Conservation (phyloP, 1,284 basidiomycete species). For the Fomitopsis betulina region DNA sequence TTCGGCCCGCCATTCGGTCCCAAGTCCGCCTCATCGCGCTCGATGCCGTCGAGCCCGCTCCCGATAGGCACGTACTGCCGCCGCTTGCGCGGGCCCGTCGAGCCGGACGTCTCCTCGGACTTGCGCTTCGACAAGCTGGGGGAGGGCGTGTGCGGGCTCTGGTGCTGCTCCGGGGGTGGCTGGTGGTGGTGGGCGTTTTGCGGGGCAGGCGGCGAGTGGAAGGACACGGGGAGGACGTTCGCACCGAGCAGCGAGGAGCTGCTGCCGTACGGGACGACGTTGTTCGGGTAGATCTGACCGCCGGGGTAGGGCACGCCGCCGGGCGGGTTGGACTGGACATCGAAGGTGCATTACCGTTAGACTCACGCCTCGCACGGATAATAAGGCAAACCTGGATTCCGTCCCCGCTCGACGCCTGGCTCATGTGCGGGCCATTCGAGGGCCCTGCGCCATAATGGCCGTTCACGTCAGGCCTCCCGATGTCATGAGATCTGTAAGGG, state of each 20-base stretch:
- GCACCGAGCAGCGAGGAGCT: constrained; percentile 9
- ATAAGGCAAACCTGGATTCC: constrained; percentile 1
- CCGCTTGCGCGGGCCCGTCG: constrained; percentile 11
- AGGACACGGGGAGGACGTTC: constrained; percentile 6
- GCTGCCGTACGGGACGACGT: constrained; percentile 8
- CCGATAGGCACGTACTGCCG: constrained; percentile 10
- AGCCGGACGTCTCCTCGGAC: constrained; percentile 8
- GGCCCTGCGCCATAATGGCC: background rate
- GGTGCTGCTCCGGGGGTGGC: background rate
- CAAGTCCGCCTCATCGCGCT: constrained; percentile 19
- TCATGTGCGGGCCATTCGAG: background rate
- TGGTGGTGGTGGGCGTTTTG: background rate
- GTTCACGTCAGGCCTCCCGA: background rate
- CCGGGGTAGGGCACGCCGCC: background rate
- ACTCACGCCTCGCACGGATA: background rate
- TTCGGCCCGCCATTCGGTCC: constrained; percentile 49
- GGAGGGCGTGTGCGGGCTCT: background rate
- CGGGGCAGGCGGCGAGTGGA: constrained; percentile 4
- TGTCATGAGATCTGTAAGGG: background rate
- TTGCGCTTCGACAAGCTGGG: constrained; percentile 15
- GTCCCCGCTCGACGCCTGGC: constrained; percentile 1
- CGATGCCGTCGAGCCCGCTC: constrained; percentile 1
- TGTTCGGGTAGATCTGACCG: constrained; percentile 6
- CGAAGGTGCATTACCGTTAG: background rate
- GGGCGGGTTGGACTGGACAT: background rate